phyloP scores from a whole-genome alignment of 1,284 basidiomycete genomes.

The Peniophora sp. region DNA sequence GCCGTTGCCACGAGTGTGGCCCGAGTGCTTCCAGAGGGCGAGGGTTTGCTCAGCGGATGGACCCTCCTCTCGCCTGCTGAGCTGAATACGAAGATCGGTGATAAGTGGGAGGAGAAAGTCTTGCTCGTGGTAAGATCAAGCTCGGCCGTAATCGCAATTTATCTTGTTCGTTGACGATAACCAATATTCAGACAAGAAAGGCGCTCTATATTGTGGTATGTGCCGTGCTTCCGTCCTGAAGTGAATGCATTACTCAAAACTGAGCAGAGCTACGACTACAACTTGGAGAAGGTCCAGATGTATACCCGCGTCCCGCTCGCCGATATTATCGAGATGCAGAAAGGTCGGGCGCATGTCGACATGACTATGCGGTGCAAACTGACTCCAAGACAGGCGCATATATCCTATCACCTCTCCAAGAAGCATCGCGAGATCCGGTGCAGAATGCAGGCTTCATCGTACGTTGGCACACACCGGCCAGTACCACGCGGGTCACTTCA shows the following conservation, averaged over 20 bases:
- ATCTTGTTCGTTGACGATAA: background rate
- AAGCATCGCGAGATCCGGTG: conserved; percentile 75
- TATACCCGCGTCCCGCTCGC: conserved; percentile 85
- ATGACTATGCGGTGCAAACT: background rate
- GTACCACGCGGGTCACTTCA: conserved; percentile 68
- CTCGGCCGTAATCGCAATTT: background rate
- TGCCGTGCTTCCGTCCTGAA: background rate
- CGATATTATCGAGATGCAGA: conserved; percentile 68
- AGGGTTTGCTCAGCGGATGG: conserved; percentile 81
- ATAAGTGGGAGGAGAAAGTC: conserved; percentile 90
- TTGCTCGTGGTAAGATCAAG: conserved; percentile 69
- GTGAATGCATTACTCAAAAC: conserved; percentile 5
- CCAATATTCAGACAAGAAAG: conserved; percentile 38
- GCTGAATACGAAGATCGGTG: conserved; percentile 60
- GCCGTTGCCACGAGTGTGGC: conserved; percentile 85
- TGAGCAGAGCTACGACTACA: conserved; percentile 79
- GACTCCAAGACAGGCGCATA: conserved; percentile 70
- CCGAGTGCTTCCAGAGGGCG: conserved; percentile 76
- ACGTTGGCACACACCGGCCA: conserved; percentile 60
- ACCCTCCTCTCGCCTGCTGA: conserved; percentile 84
- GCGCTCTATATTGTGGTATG: conserved; percentile 65
- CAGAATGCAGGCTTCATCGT: conserved; percentile 86
- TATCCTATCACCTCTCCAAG: conserved; percentile 85
- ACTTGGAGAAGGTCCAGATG: conserved; percentile 82
- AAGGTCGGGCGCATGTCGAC: background rate